A percentile compares a stretch with the other conserved stretches of the same genome.
These are phyloP conservation scores for Amesomyces nigricolor DNA, from an alignment of 2,329 filamentous ascomycete genomes.

Conservation along the genomic window DNA sequence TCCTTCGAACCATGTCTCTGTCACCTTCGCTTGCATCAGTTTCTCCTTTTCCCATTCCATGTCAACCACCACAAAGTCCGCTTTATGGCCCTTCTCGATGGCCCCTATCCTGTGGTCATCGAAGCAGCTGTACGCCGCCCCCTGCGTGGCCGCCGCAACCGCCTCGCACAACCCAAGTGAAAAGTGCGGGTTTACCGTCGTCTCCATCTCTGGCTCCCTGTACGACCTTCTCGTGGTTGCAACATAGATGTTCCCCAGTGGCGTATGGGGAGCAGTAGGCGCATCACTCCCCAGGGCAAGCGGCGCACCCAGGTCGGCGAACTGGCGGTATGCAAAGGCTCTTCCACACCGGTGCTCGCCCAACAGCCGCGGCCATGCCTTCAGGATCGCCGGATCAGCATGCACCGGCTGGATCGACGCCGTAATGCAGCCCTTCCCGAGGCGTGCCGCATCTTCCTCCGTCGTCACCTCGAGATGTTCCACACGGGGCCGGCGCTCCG, in stretches of 20 bases:
- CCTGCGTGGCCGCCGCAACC: conserved; percentile 48
- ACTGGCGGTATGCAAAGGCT: conserved; percentile 60
- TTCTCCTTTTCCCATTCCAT: conserved; percentile 44
- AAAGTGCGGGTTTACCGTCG: conserved; percentile 48
- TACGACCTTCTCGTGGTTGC: conserved; percentile 53
- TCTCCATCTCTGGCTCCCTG: conserved; percentile 39
- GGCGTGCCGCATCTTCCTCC: conserved; percentile 47
- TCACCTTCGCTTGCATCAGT: conserved; percentile 41
- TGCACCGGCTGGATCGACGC: conserved; percentile 55
- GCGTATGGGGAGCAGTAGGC: conserved; percentile 51
- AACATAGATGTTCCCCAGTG: conserved; percentile 53
- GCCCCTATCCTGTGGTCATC: conserved; percentile 49
- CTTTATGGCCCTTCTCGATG: conserved; percentile 46
- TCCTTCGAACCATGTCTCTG: conserved; percentile 51
- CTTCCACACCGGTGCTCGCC: conserved; percentile 48
- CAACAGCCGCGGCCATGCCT: conserved; percentile 55
- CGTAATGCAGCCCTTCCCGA: conserved; percentile 55
- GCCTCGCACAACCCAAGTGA: conserved; percentile 49
- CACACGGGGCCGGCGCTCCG: conserved; percentile 52
- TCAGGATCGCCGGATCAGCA: conserved; percentile 54
- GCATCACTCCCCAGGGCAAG: conserved; percentile 55
- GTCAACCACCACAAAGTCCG: conserved; percentile 53
- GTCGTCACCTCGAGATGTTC: conserved; percentile 59
- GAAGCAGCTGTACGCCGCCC: conserved; percentile 54
- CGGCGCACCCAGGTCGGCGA: conserved; percentile 47